Percentiles rank a stretch among this genome's conserved stretches.
Conservation (phyloP, 192 early-diverging fungal genomes). For the Haplosporangium gracile region DNA sequence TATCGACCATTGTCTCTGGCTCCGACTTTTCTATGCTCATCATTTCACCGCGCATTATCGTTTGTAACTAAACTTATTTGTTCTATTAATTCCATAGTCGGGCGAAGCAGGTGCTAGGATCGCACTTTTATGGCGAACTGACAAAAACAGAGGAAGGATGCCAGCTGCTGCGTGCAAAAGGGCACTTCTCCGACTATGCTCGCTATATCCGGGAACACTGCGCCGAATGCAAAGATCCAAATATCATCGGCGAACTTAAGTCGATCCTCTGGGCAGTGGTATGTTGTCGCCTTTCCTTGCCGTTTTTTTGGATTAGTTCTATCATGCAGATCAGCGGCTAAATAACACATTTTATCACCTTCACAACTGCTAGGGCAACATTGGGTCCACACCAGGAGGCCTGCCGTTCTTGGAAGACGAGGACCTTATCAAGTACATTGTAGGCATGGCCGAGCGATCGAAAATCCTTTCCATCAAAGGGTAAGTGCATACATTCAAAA, state of each 20-base stretch:
- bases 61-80: too few species aligned
- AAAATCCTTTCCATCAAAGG: conserved; percentile 80
- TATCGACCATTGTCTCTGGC: neutral
- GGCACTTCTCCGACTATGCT: conserved; percentile 77
- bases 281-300: neutral
- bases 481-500: conserved; percentile 53
- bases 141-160: conserved; percentile 83
- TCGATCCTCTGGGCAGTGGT: conserved; percentile 86
- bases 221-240: conserved; percentile 50
- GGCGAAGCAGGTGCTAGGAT: conserved; percentile 52
- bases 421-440: conserved; percentile 79
- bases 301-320: too few species aligned
- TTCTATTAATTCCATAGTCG: conserved; percentile 2
- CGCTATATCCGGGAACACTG: conserved; percentile 67
- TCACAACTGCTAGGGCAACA: conserved; percentile 70
- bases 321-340: too few species aligned
- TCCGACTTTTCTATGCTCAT: neutral
- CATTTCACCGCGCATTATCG: neutral
- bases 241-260: conserved; percentile 70
- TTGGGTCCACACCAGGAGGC: conserved; percentile 76
- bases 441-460: conserved; percentile 75
- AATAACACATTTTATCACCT: neutral
- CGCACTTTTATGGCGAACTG: conserved; percentile 88
- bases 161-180: conserved; percentile 68
- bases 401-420: conserved; percentile 79